These are phyloP conservation scores for Hymenoscyphus repandus DNA, from an alignment of 2,329 filamentous ascomycete genomes.

Conservation along the genomic window DNA sequence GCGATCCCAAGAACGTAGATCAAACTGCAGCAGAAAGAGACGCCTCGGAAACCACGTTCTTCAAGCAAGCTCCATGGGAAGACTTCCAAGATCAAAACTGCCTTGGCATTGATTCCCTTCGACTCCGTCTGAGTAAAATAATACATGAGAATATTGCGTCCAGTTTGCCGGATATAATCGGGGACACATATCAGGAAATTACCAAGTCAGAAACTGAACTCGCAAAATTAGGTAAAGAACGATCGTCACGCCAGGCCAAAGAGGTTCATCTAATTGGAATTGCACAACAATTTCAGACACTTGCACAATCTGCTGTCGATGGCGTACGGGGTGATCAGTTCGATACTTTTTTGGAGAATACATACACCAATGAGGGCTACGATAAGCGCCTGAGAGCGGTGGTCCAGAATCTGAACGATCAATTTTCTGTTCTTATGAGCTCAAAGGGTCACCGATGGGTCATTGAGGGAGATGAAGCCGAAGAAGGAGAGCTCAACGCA, in stretches of 20 bases:
- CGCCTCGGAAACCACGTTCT: background rate
- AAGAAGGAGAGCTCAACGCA: background rate
- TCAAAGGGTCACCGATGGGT: constrained; percentile 1
- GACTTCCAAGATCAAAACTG: background rate
- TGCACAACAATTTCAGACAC: constrained; percentile 1
- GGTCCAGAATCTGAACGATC: constrained; percentile 7
- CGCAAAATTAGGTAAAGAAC: background rate
- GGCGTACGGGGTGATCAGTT: constrained; percentile 1
- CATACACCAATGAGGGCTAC: background rate
- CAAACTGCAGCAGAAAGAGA: background rate
- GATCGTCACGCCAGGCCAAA: background rate
- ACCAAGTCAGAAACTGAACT: background rate
- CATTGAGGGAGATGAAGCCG: background rate
- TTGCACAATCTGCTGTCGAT: background rate
- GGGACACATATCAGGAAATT: background rate
- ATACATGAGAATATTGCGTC: background rate
- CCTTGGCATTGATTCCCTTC: background rate
- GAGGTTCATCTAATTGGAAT: background rate
- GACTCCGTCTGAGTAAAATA: background rate
- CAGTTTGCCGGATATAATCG: background rate
- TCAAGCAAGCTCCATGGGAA: background rate
- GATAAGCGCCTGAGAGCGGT: constrained; percentile 5
- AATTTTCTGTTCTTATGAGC: constrained; percentile 6
- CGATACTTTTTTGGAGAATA: background rate
- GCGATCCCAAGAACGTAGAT: background rate